Evolutionary conservation across 2,329 filamentous ascomycete genomes (phyloP).

Genomic region (Curvularia eragrostidis): DNA sequence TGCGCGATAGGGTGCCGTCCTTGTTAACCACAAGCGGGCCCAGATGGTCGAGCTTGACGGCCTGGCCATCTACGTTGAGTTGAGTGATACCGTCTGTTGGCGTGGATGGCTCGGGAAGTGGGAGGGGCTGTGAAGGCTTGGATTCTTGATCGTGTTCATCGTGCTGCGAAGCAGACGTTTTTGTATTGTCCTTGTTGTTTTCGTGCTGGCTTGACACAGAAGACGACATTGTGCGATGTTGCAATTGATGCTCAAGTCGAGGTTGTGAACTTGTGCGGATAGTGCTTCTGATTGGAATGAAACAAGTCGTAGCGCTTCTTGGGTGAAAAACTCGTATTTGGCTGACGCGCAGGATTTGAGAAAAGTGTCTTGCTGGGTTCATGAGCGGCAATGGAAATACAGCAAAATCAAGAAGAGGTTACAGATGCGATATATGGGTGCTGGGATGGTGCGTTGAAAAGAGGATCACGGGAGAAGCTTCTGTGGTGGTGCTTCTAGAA

Average conservation of each 20-base stretch:
- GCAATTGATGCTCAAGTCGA: neutral
- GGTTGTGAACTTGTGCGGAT: neutral
- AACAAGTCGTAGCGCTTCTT: neutral
- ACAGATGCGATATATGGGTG: neutral
- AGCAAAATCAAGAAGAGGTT: neutral
- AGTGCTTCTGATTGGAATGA: neutral
- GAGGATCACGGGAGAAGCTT: neutral
- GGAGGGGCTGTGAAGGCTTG: slow-evolving; percentile 8
- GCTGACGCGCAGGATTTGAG: too few species aligned
- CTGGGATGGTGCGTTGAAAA: neutral
- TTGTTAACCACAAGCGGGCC: slow-evolving; percentile 77
- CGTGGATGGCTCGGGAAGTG: slow-evolving; percentile 3
- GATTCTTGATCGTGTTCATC: neutral
- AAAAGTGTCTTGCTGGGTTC: neutral
- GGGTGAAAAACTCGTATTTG: neutral
- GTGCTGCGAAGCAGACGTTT: neutral
- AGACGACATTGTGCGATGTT: neutral
- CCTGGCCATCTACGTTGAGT: slow-evolving; percentile 41
- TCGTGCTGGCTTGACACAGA: neutral
- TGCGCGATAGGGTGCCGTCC: slow-evolving; percentile 73
- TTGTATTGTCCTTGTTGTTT: neutral
- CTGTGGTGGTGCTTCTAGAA: slow-evolving; percentile 5
- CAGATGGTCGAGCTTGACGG: slow-evolving; percentile 69
- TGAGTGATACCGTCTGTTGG: slow-evolving; percentile 12
- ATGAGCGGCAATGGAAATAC: neutral